Evolutionary conservation across 108 stramenopile species (phyloP).

Genomic region (Craspedostauros australis): DNA sequence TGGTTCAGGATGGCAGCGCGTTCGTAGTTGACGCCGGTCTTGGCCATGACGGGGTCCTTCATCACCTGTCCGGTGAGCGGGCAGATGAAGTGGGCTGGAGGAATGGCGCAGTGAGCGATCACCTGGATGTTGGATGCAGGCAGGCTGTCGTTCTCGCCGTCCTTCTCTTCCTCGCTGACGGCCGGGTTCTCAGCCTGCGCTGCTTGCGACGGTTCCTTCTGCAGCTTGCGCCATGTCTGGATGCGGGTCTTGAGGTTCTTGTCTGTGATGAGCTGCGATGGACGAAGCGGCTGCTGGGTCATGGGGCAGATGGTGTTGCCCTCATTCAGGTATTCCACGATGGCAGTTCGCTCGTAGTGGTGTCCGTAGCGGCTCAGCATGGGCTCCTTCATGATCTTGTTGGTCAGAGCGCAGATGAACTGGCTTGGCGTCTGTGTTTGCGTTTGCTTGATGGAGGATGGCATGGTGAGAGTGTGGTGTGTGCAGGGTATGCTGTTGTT

Average conservation of each 20-base stretch:
- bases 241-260: slow-evolving; percentile 21
- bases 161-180: no score
- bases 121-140: no score
- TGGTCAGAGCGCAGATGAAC: slow-evolving; percentile 16
- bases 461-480: no score
- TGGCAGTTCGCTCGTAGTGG: slow-evolving; percentile 17
- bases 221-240: slow-evolving; percentile 23
- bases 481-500: no score
- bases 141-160: no score
- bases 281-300: slow-evolving; percentile 25
- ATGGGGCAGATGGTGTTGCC: slow-evolving; percentile 25
- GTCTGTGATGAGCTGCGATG: slow-evolving; percentile 16
- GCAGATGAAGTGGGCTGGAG: slow-evolving; percentile 49
- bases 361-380: slow-evolving; percentile 14
- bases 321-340: slow-evolving; percentile 14
- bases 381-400: slow-evolving; percentile 19
- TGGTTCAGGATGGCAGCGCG: slow-evolving; percentile 26
- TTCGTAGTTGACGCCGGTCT: slow-evolving; percentile 41
- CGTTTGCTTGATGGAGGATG: no score
- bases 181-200: no score
- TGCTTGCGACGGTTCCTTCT: no score
- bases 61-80: slow-evolving; percentile 46
- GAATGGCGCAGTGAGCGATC: slow-evolving; percentile 21
- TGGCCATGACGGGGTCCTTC: slow-evolving; percentile 54
- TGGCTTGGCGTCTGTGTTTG: no score